A percentile compares a stretch with the other conserved stretches of the same genome.
phyloP scores from a whole-genome alignment of 164 flowering plant species.

The Cinnamomum chago region DNA sequence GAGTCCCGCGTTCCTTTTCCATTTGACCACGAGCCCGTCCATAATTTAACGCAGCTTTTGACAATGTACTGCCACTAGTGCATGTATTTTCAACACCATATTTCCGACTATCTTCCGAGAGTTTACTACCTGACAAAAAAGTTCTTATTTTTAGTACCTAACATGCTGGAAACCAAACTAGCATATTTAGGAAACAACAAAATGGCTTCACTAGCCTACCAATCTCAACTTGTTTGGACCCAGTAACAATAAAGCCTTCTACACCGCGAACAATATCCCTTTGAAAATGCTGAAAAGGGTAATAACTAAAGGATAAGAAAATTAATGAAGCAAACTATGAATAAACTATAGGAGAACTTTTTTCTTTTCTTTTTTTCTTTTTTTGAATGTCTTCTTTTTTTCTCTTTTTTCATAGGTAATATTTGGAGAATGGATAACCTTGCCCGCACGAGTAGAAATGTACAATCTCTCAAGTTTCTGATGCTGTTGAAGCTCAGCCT shows the following conservation, averaged over 20 bases:
- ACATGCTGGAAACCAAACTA: background rate
- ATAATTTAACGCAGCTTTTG: slow-evolving; percentile 70
- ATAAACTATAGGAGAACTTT: too few relatives aligned
- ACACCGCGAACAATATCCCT: slow-evolving; percentile 88
- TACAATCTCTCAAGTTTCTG: slow-evolving; percentile 83
- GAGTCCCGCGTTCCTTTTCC: slow-evolving; percentile 79
- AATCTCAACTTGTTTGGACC: slow-evolving; percentile 89
- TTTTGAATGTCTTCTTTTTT: too few relatives aligned
- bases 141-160: background rate
- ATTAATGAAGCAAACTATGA: background rate
- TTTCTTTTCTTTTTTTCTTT: too few relatives aligned
- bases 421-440: slow-evolving; percentile 39
- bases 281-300: slow-evolving; percentile 67
- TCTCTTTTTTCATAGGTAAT: background rate
- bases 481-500: slow-evolving; percentile 66
- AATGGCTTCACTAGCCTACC: slow-evolving; percentile 37
- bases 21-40: slow-evolving; percentile 72
- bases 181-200: background rate
- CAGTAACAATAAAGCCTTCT: slow-evolving; percentile 81
- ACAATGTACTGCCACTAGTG: slow-evolving; percentile 70
- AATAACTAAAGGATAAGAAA: background rate
- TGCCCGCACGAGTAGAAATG: slow-evolving; percentile 82
- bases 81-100: slow-evolving; percentile 87
- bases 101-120: slow-evolving; percentile 86
- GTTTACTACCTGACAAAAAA: slow-evolving; percentile 55